phyloP scores from a whole-genome alignment of 1,139 yeast genomes.

The Nadsonia starkeyi-henricii region DNA sequence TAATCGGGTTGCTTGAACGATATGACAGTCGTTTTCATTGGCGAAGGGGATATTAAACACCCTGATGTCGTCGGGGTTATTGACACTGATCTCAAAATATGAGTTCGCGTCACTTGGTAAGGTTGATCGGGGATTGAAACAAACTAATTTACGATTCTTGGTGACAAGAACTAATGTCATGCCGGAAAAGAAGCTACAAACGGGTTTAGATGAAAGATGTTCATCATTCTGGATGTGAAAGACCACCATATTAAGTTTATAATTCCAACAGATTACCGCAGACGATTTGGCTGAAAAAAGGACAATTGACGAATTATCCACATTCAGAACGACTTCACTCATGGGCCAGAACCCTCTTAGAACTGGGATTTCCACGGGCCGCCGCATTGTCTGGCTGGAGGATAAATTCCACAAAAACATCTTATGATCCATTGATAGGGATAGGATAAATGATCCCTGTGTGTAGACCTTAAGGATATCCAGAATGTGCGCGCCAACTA shows the following conservation, averaged over 20 bases:
- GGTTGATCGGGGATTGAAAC: slow-evolving; percentile 6
- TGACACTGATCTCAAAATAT: slow-evolving; percentile 1
- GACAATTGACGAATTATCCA: slow-evolving; percentile 45
- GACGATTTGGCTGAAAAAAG: slow-evolving; percentile 31
- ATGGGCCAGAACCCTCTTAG: slow-evolving; percentile 52
- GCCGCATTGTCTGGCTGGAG: slow-evolving; percentile 1
- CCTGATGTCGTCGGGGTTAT: too few relatives aligned
- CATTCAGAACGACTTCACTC: slow-evolving; percentile 43
- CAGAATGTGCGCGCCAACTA: slow-evolving; percentile 41
- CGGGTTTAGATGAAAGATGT: slow-evolving; percentile 3
- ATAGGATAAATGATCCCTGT: slow-evolving; percentile 44
- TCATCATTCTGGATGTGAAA: slow-evolving; percentile 4
- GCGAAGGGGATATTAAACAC: slow-evolving; percentile 4
- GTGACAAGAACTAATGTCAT: slow-evolving; percentile 13
- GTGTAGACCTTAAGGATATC: slow-evolving; percentile 48
- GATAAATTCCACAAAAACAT: slow-evolving; percentile 61
- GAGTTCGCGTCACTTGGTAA: too few relatives aligned
- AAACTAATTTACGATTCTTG: slow-evolving; percentile 9
- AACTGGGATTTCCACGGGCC: slow-evolving; percentile 31
- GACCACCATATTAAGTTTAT: slow-evolving; percentile 3
- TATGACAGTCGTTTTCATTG: slow-evolving; percentile 6
- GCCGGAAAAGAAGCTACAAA: slow-evolving; percentile 14
- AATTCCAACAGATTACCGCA: slow-evolving; percentile 11
- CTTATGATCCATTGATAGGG: slow-evolving; percentile 62
- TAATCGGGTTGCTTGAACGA: slow-evolving; percentile 40